A percentile compares a stretch with the other conserved stretches of the same genome.
phyloP scores from a whole-genome alignment of 2,329 filamentous ascomycete genomes.

The Trichoderma afroharzianum region DNA sequence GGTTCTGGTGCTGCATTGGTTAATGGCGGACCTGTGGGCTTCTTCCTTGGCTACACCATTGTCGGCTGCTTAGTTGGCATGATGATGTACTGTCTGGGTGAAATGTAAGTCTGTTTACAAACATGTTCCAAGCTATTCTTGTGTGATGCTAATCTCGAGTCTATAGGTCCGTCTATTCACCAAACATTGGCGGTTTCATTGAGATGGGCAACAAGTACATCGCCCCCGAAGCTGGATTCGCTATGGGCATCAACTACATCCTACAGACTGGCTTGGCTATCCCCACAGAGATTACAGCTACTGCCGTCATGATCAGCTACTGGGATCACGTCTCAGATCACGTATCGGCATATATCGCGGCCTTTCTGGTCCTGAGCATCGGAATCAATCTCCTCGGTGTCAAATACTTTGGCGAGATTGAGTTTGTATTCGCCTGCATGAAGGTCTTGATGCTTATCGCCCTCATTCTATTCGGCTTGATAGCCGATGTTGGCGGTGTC shows the following conservation, averaged over 20 bases:
- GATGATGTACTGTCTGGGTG: conserved; percentile 22
- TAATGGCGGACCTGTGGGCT: conserved; percentile 18
- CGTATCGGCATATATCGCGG: conserved; percentile 20
- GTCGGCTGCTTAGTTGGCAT: conserved; percentile 19
- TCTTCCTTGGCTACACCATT: conserved; percentile 19
- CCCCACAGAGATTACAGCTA: conserved; percentile 23
- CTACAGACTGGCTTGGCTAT: conserved; percentile 23
- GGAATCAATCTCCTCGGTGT: conserved; percentile 27
- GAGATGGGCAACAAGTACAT: conserved; percentile 26
- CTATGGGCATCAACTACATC: conserved; percentile 25
- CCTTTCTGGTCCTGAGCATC: conserved; percentile 21
- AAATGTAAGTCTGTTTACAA: conserved; percentile 18
- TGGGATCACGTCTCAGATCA: conserved; percentile 20
- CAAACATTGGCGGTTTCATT: conserved; percentile 25
- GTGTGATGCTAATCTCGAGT: background rate
- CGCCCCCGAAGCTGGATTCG: conserved; percentile 23
- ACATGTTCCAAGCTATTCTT: background rate
- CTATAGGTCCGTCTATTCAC: conserved; percentile 22
- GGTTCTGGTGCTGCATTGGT: conserved; percentile 21
- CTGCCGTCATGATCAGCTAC: conserved; percentile 23
- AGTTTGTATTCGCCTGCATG: conserved; percentile 44
- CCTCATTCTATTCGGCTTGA: conserved; percentile 36
- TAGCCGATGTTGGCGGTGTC: conserved; percentile 37
- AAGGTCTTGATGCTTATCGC: conserved; percentile 42
- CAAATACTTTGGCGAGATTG: conserved; percentile 43